Percentiles rank a stretch among this genome's conserved stretches.
These are phyloP conservation scores for Pelargonium australe DNA, from an alignment of 441 rosid genomes.

Conservation along the genomic window DNA sequence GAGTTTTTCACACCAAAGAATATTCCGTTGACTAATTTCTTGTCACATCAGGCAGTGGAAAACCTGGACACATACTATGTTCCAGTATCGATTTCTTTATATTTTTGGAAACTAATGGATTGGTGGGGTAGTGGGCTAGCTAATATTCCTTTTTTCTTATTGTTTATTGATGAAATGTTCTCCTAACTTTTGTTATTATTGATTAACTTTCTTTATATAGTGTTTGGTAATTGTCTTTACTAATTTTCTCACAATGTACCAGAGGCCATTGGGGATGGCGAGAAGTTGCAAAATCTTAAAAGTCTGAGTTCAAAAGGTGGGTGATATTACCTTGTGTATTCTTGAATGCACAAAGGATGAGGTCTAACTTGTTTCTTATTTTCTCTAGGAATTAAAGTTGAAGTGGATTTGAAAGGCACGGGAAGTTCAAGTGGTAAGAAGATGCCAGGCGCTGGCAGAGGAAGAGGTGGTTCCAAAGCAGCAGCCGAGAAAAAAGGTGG, in stretches of 20 bases:
- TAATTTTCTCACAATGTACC: conserved; percentile 17
- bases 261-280: conserved; percentile 43
- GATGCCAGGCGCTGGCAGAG: conserved; percentile 41
- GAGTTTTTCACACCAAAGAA: not conserved
- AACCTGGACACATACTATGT: not conserved
- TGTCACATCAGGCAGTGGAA: not conserved
- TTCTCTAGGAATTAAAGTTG: conserved; percentile 60
- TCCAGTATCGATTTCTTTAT: not conserved
- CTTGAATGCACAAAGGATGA: not conserved
- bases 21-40: not conserved
- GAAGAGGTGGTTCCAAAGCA: conserved; percentile 32
- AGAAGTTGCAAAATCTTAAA: conserved; percentile 68
- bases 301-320: conserved; percentile 70
- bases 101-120: not conserved
- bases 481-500: conserved; percentile 27
- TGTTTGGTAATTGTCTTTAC: not conserved
- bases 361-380: conserved; percentile 3
- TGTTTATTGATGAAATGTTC: too few relatives aligned
- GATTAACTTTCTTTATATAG: not conserved
- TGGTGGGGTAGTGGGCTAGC: not conserved
- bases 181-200: not conserved
- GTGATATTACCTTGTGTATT: conserved; percentile 2
- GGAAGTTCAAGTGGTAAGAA: conserved; percentile 38
- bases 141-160: not conserved
- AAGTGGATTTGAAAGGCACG: conserved; percentile 59